Conservation (phyloP, 73 alveolate genomes). For the Tetrahymena borealis region DNA sequence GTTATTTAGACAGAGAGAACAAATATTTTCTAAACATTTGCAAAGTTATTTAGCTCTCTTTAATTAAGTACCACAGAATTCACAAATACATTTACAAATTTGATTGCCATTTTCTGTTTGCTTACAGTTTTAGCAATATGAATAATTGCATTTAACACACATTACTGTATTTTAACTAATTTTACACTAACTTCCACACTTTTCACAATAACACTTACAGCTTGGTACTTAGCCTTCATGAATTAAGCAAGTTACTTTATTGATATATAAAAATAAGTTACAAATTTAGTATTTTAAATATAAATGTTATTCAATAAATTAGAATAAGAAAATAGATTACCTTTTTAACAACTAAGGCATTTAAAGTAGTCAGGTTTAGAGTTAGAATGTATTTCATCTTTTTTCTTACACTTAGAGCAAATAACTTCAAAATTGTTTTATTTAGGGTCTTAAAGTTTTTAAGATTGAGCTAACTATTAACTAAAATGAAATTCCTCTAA, state of each 20-base stretch:
- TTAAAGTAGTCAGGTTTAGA: not conserved
- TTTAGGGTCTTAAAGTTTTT: not conserved
- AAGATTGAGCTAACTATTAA: not conserved
- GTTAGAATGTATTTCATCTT: not conserved
- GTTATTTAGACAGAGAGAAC: not conserved
- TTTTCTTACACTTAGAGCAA: not conserved
- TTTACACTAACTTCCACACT: not conserved
- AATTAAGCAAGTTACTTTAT: not conserved
- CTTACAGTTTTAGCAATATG: not conserved
- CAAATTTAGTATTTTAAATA: too few relatives aligned
- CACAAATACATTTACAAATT: not conserved
- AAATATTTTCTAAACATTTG: not conserved
- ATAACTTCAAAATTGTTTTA: not conserved
- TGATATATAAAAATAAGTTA: not conserved
- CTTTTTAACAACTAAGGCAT: not conserved
- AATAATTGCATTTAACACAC: not conserved
- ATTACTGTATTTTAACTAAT: not conserved
- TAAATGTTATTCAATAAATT: too few relatives aligned
- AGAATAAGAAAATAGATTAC: not conserved
- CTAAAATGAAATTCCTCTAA: not conserved
- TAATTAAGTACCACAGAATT: not conserved
- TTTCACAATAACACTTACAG: not conserved
- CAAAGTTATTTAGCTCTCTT: not conserved
- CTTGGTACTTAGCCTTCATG: not conserved
- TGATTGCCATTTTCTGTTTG: not conserved